Evolutionary conservation across 2,329 filamentous ascomycete species (phyloP), one percentile per base, ranked within the genome.

Genomic region (Laburnicola sp.): DNA sequence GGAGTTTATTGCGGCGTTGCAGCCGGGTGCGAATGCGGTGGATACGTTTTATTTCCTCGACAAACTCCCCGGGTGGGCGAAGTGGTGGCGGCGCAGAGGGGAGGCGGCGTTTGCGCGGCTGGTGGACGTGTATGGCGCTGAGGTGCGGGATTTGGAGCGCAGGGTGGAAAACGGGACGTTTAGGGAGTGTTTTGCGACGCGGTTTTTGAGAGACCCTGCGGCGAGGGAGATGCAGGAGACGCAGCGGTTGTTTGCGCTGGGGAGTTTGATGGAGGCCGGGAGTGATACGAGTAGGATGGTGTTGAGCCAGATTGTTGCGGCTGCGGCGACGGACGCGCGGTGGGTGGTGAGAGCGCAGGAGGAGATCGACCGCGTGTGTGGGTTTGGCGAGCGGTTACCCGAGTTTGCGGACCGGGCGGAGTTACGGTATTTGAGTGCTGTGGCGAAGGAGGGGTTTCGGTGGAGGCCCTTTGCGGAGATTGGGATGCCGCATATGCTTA

Each of bases 121-220:
- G 21, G 23, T 48, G 6, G 57, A 57, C 8, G 60, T 70, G 2
- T 71, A 68, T 51, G 46, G 56, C 21, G 48, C 57, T 10, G 62
- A 71, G 50, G 41, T 56, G 23, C 25, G 28, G 27, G 38, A 64
- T 51, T 31, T 60, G 45, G 48, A 54, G 53, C 27, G 47, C 43
- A 32, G 63, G 25, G 62, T 66, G 23, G 45, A 57, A 9, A 65
- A 69, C 2, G 74, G 76, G 0, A 58, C 51, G 2, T 66, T 74
- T 1, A 72, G 69, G 0, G 59, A 70, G 0, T 79, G 76, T 23
- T 80, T 81, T 25, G 74, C 75, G 0, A 76, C 69, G 1, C 70
- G 78, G 4, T 69, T 80, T 6, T 56, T 79, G 0, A 59, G 74
- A 9, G 48, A 53, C 6, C 71, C 78, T 10, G 63, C 69, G 0